A percentile compares a stretch with the other conserved stretches of the same genome.
These are phyloP conservation scores for Biscogniauxia mediterranea DNA, from an alignment of 2,329 filamentous ascomycete genomes.

Conservation along the genomic window DNA sequence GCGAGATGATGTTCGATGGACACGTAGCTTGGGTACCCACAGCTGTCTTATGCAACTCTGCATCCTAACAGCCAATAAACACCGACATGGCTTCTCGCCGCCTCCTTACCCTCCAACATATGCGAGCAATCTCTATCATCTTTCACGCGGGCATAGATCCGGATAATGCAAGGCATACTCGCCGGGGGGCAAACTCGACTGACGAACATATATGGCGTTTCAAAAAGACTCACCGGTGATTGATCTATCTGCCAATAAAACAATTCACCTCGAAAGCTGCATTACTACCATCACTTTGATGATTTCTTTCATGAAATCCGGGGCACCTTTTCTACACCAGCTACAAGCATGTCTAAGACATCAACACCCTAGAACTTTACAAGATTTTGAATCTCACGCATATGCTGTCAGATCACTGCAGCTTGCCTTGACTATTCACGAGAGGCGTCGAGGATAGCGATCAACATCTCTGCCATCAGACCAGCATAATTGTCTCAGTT, in stretches of 20 bases:
- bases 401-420: background rate
- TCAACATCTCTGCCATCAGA: background rate
- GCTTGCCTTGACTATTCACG: background rate
- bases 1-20: background rate
- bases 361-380: background rate
- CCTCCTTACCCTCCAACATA: background rate
- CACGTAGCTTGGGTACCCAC: background rate
- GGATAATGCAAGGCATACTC: background rate
- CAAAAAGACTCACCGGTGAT: background rate
- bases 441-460: background rate
- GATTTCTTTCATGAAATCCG: background rate
- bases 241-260: background rate
- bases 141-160: background rate
- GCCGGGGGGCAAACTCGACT: background rate
- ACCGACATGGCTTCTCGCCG: background rate
- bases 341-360: background rate
- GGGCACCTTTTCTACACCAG: background rate
- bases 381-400: background rate
- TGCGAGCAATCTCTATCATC: background rate
- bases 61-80: background rate
- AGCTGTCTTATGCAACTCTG: background rate
- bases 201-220: background rate
- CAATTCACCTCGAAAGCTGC: background rate
- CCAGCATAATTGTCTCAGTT: background rate
- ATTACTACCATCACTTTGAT: background rate